Base-by-base conservation (phyloP, 2,329 filamentous ascomycete species). In the Zasmidium angulare region DNA sequence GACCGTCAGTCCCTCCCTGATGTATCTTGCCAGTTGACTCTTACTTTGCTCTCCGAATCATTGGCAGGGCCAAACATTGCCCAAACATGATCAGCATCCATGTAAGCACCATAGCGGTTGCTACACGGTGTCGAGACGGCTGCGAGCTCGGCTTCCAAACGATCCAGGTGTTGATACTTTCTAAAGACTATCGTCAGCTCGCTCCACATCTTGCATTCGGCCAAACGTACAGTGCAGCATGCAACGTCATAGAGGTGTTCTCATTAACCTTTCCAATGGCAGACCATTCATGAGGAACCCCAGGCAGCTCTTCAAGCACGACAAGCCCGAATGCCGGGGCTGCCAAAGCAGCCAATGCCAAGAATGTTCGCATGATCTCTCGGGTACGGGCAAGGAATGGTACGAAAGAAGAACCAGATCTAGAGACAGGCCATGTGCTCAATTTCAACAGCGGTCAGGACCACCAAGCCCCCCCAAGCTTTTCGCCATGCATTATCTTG, bases 51-150 rank as follows among this genome's bases (percentile, higher is more conserved):
- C n/a, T 47, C 50, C 11, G 75, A 73, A 6, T 76, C 73, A 2
- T 74, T 67, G 7, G 72, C 68, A 1, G 79, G 76, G 7, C 72
- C 75, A 46, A 82, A 75, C 62, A 80, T 72, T 2, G 72, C 63
- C 49, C 79, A 76, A 56, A 81, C 73, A 40, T 80, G 76, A 12
- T 74, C 70, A 46, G 75, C 71, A 21, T 73, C 75, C 62, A 81
- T 75, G 68, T 83, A 81, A 57, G 81, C 69, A 23, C 82, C 82
- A 63, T 84, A 84, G 17, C 73, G 70, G 2, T 74, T 62, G 60
- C 77, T 72, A 6, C 75, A 75, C 1, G 82, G 82, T 0, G 79
- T 81, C 20, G 80, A 81, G 21, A 80, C 69, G 4, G 74, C 72
- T 22, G 72, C 63, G 46, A 79, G 70, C 26, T 69, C 70, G 36